These are phyloP conservation scores for Sarocladiaceae sp. DNA, from an alignment of 2,329 filamentous ascomycete genomes.

Conservation along the genomic window DNA sequence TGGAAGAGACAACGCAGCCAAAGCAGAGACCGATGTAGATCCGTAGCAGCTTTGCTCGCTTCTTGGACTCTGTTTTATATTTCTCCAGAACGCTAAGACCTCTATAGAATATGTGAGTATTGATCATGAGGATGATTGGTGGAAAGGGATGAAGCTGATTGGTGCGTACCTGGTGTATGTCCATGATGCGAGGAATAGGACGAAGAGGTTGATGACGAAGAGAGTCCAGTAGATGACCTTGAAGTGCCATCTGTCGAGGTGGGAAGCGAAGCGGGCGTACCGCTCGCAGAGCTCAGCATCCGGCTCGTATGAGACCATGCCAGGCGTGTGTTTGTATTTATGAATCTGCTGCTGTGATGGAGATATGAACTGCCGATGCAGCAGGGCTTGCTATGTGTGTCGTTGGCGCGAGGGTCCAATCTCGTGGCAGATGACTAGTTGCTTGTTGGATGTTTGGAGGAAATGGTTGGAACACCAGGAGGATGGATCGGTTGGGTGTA, in stretches of 20 bases:
- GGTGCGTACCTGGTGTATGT: conserved; percentile 30
- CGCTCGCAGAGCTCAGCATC: conserved; percentile 24
- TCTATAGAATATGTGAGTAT: conserved; percentile 16
- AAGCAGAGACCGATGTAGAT: conserved; percentile 38
- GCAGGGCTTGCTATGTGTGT: too few species aligned
- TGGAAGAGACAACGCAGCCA: conserved; percentile 37
- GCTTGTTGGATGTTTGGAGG: too few species aligned
- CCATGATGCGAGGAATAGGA: conserved; percentile 39
- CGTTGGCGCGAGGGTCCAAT: too few species aligned
- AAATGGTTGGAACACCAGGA: too few species aligned
- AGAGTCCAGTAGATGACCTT: conserved; percentile 41
- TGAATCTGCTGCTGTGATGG: not conserved
- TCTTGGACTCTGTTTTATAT: conserved; percentile 23
- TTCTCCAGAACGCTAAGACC: conserved; percentile 31
- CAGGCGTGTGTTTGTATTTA: not conserved
- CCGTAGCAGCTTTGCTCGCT: conserved; percentile 28
- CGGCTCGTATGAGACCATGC: not conserved
- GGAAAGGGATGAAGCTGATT: too few species aligned
- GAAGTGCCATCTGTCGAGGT: conserved; percentile 35
- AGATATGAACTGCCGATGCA: too few species aligned
- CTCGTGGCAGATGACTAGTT: too few species aligned
- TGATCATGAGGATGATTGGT: not conserved
- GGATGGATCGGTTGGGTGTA: too few species aligned
- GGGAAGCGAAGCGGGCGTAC: conserved; percentile 38
- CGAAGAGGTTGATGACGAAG: conserved; percentile 35